Percentiles rank a stretch among this genome's conserved stretches.
These are phyloP conservation scores for Xerocomellus dryophilus DNA, from an alignment of 768 basidiomycete genomes.

Conservation along the genomic window DNA sequence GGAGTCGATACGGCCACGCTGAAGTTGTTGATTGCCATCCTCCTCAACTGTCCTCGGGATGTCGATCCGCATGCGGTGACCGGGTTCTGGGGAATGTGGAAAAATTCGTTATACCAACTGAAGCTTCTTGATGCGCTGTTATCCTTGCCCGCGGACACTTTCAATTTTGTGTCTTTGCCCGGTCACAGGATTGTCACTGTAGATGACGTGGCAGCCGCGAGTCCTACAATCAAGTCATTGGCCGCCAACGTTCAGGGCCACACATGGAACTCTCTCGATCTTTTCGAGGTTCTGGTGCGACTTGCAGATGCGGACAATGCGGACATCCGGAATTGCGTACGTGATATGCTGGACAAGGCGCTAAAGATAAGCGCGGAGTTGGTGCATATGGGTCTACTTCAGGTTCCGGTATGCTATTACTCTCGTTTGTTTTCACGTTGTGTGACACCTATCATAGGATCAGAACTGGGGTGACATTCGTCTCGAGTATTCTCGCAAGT, in stretches of 20 bases:
- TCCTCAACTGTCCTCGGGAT: constrained; percentile 77
- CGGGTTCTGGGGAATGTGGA: constrained; percentile 86
- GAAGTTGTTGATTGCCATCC: constrained; percentile 84
- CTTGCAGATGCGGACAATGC: constrained; percentile 66
- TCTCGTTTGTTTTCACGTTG: neutral
- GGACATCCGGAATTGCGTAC: constrained; percentile 73
- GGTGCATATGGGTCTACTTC: constrained; percentile 88
- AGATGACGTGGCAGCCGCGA: constrained; percentile 80
- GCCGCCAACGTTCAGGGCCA: constrained; percentile 89
- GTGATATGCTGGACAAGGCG: constrained; percentile 92
- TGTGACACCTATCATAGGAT: constrained; percentile 42
- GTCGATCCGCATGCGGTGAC: constrained; percentile 74
- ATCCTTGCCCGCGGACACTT: constrained; percentile 84
- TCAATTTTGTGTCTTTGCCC: constrained; percentile 88
- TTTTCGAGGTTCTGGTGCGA: constrained; percentile 85
- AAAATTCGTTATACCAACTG: constrained; percentile 80
- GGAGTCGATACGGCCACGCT: constrained; percentile 87
- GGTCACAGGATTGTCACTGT: constrained; percentile 81
- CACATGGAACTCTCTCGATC: constrained; percentile 91
- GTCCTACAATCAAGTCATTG: constrained; percentile 88
- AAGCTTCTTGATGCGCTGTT: constrained; percentile 86
- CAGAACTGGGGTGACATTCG: constrained; percentile 86
- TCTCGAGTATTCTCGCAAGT: constrained; percentile 78
- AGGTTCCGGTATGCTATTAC: constrained; percentile 70
- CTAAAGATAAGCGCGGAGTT: constrained; percentile 92